Evolutionary conservation across 768 basidiomycete genomes (phyloP).

Genomic region (Calocybe gangraenosa): DNA sequence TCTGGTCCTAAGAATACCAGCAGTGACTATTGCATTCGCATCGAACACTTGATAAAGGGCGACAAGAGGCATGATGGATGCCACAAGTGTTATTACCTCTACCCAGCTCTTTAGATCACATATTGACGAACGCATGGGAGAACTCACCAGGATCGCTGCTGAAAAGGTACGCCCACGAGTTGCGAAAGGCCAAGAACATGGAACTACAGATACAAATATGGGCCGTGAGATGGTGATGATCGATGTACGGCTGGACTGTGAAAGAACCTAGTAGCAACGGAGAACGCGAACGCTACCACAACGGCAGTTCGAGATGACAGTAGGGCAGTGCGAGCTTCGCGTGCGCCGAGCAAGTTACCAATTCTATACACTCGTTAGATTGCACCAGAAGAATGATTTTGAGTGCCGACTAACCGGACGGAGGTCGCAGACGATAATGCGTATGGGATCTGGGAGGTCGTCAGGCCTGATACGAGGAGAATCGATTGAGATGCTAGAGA

Average conservation of each 20-base stretch:
- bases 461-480: constrained; percentile 69
- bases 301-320: constrained; percentile 64
- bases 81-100: constrained; percentile 59
- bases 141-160: constrained; percentile 58
- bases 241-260: not conserved
- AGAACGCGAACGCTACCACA: constrained; percentile 60
- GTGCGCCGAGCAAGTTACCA: constrained; percentile 85
- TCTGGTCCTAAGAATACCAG: constrained; percentile 77
- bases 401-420: not conserved
- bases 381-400: not conserved
- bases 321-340: constrained; percentile 67
- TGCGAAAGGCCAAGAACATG: constrained; percentile 56
- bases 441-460: constrained; percentile 35
- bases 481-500: constrained; percentile 88
- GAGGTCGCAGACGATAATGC: not conserved
- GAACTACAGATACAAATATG: constrained; percentile 28
- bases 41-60: constrained; percentile 86
- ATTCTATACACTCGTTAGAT: constrained; percentile 40
- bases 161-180: constrained; percentile 71
- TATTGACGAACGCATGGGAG: not conserved
- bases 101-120: not conserved
- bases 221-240: not conserved
- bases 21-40: constrained; percentile 59
- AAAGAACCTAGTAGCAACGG: constrained; percentile 59
- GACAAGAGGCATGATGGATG: constrained; percentile 69